These are phyloP conservation scores for Garcia nutans DNA, from an alignment of 345 rosid genomes.

Conservation along the genomic window DNA sequence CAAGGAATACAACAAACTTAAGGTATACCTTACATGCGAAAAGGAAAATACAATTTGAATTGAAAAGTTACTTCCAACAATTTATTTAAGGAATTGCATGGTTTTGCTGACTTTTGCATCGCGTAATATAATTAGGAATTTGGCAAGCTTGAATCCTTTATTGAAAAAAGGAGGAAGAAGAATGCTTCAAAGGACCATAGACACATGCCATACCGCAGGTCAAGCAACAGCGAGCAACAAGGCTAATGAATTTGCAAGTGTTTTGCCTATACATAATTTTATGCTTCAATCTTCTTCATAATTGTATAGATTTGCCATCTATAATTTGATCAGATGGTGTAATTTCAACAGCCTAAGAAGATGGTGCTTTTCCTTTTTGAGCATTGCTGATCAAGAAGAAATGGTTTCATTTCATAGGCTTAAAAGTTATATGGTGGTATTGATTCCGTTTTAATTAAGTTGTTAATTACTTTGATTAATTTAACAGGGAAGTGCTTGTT, in stretches of 20 bases:
- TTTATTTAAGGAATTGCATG: background rate
- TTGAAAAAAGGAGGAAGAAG: constrained; percentile 82
- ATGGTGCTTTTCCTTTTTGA: background rate
- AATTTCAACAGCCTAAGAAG: too few species aligned
- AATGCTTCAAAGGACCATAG: constrained; percentile 90
- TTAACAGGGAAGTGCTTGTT: background rate
- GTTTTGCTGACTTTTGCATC: constrained; percentile 18
- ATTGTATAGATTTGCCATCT: background rate
- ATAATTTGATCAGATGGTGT: background rate
- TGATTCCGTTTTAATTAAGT: background rate
- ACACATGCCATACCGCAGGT: constrained; percentile 78
- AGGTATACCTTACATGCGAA: constrained; percentile 39
- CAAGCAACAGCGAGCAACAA: constrained; percentile 30
- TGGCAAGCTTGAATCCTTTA: constrained; percentile 73
- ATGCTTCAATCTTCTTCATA: background rate
- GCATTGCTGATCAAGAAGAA: background rate
- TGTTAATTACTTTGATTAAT: background rate
- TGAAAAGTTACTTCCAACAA: background rate
- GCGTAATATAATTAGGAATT: constrained; percentile 49
- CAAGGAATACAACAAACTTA: constrained; percentile 70
- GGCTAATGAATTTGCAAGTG: constrained; percentile 14
- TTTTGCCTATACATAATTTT: background rate
- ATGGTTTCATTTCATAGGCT: background rate
- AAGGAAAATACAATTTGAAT: background rate
- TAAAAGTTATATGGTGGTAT: background rate